These are phyloP conservation scores for Sugiyamaella valdiviana DNA, from an alignment of 805 yeast species.

Conservation along the genomic window DNA sequence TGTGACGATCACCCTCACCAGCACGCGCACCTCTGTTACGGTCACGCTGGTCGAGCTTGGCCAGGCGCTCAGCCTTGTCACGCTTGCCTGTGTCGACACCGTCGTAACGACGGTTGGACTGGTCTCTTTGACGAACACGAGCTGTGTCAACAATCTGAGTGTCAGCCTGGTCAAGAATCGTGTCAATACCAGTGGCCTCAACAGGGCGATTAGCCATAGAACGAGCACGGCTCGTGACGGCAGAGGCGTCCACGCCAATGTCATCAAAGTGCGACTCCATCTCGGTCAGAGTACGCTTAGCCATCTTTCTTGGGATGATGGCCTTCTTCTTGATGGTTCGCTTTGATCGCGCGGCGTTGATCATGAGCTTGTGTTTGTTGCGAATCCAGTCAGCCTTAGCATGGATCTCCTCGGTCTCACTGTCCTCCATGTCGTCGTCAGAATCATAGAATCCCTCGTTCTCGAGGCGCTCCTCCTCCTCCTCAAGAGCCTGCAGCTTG, in stretches of 20 bases:
- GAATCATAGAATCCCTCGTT: constrained; percentile 93
- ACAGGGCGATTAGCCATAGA: constrained; percentile 25
- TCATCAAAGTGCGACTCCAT: constrained; percentile 87
- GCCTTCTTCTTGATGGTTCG: constrained; percentile 83
- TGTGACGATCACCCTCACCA: constrained; percentile 95
- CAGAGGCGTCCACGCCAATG: constrained; percentile 79
- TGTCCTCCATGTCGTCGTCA: constrained; percentile 59
- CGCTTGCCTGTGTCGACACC: constrained; percentile 85
- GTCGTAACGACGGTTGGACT: constrained; percentile 66
- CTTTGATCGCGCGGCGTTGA: constrained; percentile 77
- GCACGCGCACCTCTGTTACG: constrained; percentile 87
- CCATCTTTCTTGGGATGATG: constrained; percentile 83
- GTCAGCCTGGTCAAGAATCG: constrained; percentile 51
- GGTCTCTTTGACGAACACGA: constrained; percentile 46
- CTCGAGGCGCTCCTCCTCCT: constrained; percentile 92
- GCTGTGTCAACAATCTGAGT: constrained; percentile 37
- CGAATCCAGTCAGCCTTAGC: constrained; percentile 95
- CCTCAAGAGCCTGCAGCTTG: constrained; percentile 90
- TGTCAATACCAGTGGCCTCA: constrained; percentile 63
- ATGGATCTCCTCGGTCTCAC: constrained; percentile 59
- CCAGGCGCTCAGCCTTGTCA: constrained; percentile 78
- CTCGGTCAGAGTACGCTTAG: constrained; percentile 53
- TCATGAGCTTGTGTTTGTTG: constrained; percentile 90
- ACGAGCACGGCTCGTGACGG: constrained; percentile 49
- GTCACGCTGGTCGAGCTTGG: constrained; percentile 85